These are phyloP conservation scores for Hypoxylon sp. DNA, from an alignment of 2,329 filamentous ascomycete species.

Conservation along the genomic window DNA sequence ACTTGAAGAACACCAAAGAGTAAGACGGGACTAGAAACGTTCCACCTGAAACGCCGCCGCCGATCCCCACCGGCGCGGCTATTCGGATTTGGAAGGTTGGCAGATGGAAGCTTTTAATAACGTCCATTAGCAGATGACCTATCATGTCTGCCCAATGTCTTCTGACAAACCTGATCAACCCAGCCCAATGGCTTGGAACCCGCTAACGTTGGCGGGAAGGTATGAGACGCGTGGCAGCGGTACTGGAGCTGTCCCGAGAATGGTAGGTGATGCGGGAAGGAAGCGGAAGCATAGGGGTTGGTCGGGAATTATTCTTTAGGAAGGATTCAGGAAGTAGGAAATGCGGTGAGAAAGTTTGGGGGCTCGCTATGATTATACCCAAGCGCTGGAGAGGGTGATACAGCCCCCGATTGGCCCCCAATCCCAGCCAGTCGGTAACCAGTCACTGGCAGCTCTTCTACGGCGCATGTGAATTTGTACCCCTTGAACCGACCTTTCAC, in stretches of 20 bases:
- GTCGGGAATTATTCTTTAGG: constrained; percentile 13
- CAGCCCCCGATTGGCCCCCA: constrained; percentile 34
- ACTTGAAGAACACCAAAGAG: not conserved
- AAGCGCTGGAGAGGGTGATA: constrained; percentile 27
- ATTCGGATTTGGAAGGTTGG: constrained; percentile 33
- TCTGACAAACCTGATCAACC: constrained; percentile 11
- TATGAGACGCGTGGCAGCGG: constrained; percentile 28
- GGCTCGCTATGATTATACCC: constrained; percentile 19
- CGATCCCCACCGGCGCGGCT: constrained; percentile 22
- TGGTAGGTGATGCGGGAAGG: constrained; percentile 13
- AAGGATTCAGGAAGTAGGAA: constrained; percentile 5
- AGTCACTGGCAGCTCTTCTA: constrained; percentile 15
- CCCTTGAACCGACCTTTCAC: not conserved
- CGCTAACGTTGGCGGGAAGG: constrained; percentile 27
- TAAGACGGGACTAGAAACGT: constrained; percentile 9
- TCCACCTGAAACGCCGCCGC: constrained; percentile 24
- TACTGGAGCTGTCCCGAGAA: constrained; percentile 10
- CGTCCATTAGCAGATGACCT: constrained; percentile 10
- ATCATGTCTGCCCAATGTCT: not conserved
- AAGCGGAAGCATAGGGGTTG: constrained; percentile 1
- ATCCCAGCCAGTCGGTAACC: constrained; percentile 22
- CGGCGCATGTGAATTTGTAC: not conserved
- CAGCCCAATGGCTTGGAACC: constrained; percentile 30
- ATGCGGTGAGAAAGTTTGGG: constrained; percentile 22
- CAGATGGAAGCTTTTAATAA: constrained; percentile 15